phyloP scores from a whole-genome alignment of 164 flowering plant genomes.

The Umbilicus rupestris region DNA sequence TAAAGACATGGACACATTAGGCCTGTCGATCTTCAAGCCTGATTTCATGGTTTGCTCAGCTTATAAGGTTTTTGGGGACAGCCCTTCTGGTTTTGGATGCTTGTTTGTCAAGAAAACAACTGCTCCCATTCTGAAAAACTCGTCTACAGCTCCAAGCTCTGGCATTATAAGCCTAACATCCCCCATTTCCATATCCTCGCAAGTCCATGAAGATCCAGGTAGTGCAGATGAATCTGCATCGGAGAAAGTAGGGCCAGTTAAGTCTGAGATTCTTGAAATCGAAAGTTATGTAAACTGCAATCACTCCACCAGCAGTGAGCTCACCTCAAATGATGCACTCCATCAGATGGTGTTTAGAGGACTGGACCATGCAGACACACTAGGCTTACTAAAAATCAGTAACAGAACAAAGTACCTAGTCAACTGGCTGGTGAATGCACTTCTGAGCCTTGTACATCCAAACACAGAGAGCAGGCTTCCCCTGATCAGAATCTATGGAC shows the following conservation, averaged over 20 bases:
- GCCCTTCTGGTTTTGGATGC: constrained; percentile 88
- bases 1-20: constrained; percentile 90
- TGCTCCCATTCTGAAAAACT: constrained; percentile 5
- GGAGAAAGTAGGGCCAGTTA: not conserved
- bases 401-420: constrained; percentile 47
- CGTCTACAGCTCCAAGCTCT: constrained; percentile 7
- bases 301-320: not conserved
- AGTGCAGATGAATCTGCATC: constrained; percentile 7
- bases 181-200: constrained; percentile 4
- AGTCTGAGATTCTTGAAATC: constrained; percentile 3
- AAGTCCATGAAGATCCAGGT: not conserved
- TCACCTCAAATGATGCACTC: not conserved
- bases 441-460: constrained; percentile 49
- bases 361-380: constrained; percentile 60
- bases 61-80: constrained; percentile 72
- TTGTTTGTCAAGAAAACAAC: constrained; percentile 71
- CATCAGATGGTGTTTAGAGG: constrained; percentile 40
- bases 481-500: constrained; percentile 66
- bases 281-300: not conserved
- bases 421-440: constrained; percentile 75
- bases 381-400: constrained; percentile 63
- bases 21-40: constrained; percentile 74
- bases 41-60: constrained; percentile 82
- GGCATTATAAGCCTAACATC: constrained; percentile 18
- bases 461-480: constrained; percentile 21